A percentile compares a stretch with the other conserved stretches of the same genome.
These are phyloP conservation scores for Lagenidium giganteum DNA, from an alignment of 352 stramenopile genomes.

Conservation along the genomic window DNA sequence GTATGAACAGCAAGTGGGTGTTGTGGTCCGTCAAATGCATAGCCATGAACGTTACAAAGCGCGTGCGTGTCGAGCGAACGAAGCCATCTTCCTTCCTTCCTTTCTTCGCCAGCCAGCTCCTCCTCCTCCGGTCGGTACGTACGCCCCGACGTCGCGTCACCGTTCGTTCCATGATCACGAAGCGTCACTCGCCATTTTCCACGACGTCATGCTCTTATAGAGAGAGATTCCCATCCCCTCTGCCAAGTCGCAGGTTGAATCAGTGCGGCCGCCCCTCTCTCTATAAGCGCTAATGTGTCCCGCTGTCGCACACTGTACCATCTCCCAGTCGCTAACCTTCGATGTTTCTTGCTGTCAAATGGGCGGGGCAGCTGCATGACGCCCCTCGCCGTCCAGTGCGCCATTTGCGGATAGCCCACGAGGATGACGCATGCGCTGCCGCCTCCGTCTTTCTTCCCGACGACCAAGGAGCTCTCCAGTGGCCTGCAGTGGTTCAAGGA, in stretches of 20 bases:
- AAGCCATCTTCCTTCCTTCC: slow-evolving; percentile 1
- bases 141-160: background rate
- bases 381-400: slow-evolving; percentile 22
- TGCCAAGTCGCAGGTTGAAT: slow-evolving; percentile 9
- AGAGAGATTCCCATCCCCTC: slow-evolving; percentile 2
- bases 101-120: background rate
- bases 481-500: slow-evolving; percentile 84
- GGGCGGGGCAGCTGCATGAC: background rate
- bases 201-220: slow-evolving; percentile 10
- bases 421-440: no score
- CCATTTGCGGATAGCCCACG: slow-evolving; percentile 28
- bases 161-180: background rate
- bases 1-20: no score
- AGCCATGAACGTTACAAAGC: no score
- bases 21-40: no score
- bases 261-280: background rate
- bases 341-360: background rate
- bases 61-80: background rate
- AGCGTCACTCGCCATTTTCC: background rate
- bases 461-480: slow-evolving; percentile 76
- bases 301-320: slow-evolving; percentile 4
- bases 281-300: slow-evolving; percentile 13
- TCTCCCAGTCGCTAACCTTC: background rate
- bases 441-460: slow-evolving; percentile 78
- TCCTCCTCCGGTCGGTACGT: background rate